Base-by-base conservation (phyloP, 257 asterid species). In the Salvia miltiorrhiza region DNA sequence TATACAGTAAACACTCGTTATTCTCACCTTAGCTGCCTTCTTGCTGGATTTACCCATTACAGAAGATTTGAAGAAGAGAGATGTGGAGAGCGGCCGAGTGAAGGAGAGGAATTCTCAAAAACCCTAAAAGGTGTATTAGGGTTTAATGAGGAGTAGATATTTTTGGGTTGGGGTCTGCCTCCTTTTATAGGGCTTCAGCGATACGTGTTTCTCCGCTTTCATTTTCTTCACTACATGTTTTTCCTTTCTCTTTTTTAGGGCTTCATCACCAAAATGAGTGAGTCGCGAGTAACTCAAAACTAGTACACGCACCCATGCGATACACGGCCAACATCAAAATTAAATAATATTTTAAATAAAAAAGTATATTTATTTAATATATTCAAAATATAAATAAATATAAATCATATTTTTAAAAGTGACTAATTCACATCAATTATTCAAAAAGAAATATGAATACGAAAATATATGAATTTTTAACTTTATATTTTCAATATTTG, bases 31-130 rank as follows among this genome's bases (percentile, higher is more conserved):
- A 9, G 70, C 4, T 44, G 71, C 44, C 16, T 74, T 74, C 75
- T 74, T 74, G 43, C 71, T 9, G 32, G 78, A 67, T 68, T 74
- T 74, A 61, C 71, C 66, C 79, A 74, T 74, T 0, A 56, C 16
- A 41, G 8, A 30, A 28, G 35, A 9, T n/a, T 0, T 9, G 32
- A 28, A 28, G 39, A 5, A 4, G 10, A 17, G 6, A 59, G 5
- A 9, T 4, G 9, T 9, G 24, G n/a, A 4, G 47, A 44, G 65
- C 69, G 63, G 78, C 74, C 30, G 24, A 17, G 24, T 2, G 55
- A 49, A 14, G 45, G 24, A 26, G 20, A 33, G n/a, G 23, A 39
- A 65, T 13, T 35, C 70, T 48, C 69, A 67, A 74, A 63, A 74
- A 74, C 69, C 78, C 78, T 67, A 66, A 49, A 58, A 17, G 24